Conservation (phyloP, 108 stramenopile genomes). For the Pseudonitzschia delicatissima region DNA sequence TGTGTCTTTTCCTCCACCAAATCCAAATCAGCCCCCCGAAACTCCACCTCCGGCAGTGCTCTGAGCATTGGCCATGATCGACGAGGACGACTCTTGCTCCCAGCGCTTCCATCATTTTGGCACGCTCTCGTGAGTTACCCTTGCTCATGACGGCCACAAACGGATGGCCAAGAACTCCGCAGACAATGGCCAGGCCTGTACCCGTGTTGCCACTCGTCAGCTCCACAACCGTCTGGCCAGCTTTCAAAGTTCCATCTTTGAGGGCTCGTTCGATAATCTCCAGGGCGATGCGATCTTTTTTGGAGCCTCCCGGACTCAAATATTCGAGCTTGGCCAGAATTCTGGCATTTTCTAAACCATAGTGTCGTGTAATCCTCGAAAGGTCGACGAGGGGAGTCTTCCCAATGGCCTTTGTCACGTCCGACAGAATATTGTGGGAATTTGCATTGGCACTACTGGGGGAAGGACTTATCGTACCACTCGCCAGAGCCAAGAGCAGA, state of each 20-base stretch:
- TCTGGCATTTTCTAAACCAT: conserved; percentile 36
- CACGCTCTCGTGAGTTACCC: conserved; percentile 59
- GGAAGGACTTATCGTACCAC: neutral
- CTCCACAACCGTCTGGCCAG: conserved; percentile 61
- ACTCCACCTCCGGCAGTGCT: conserved; percentile 26
- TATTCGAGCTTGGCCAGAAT: conserved; percentile 78
- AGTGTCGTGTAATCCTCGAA: neutral
- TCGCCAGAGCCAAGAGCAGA: too few relatives aligned
- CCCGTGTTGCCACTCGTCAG: conserved; percentile 92
- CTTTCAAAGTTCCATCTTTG: conserved; percentile 57
- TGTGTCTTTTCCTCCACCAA: conserved; percentile 23
- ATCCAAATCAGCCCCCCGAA: conserved; percentile 29
- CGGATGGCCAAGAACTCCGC: neutral
- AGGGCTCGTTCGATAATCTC: conserved; percentile 75
- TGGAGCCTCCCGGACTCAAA: conserved; percentile 78
- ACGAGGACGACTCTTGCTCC: conserved; percentile 63
- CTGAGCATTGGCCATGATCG: too few relatives aligned
- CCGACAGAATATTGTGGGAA: neutral
- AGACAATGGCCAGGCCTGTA: conserved; percentile 51
- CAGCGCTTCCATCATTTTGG: conserved; percentile 63
- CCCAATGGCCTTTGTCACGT: neutral
- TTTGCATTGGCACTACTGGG: too few relatives aligned
- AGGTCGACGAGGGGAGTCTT: neutral
- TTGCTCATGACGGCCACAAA: conserved; percentile 56
- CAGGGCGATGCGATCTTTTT: conserved; percentile 88